These are phyloP conservation scores for Colletotrichum sojae DNA, from an alignment of 2,329 filamentous ascomycete genomes.

Conservation along the genomic window DNA sequence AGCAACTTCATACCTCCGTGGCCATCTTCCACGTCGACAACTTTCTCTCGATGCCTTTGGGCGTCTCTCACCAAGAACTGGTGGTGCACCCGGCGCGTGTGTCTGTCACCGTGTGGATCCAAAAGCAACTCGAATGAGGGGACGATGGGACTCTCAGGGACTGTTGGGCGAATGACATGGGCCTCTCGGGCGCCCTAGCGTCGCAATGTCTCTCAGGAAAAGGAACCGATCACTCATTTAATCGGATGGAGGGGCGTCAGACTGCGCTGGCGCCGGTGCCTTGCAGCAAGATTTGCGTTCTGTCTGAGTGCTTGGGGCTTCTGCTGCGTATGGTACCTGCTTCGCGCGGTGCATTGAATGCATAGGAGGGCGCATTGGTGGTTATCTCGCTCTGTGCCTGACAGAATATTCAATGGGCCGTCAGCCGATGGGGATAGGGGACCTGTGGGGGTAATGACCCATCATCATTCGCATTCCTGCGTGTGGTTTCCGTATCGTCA, in stretches of 20 bases:
- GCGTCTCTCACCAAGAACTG: background rate
- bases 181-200: constrained; percentile 26
- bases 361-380: background rate
- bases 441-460: constrained; percentile 3
- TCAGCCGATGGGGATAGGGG: constrained; percentile 8
- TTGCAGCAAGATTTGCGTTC: constrained; percentile 30
- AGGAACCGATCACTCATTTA: constrained; percentile 23
- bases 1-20: no score
- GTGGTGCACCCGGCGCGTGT: background rate
- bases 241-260: constrained; percentile 17
- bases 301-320: constrained; percentile 6
- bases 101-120: background rate
- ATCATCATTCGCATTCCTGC: constrained; percentile 28
- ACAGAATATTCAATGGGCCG: constrained; percentile 3
- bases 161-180: constrained; percentile 27
- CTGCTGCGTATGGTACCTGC: constrained; percentile 7
- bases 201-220: constrained; percentile 22
- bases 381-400: background rate
- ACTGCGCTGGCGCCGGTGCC: constrained; percentile 25
- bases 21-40: background rate
- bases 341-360: no score
- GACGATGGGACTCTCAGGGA: constrained; percentile 34
- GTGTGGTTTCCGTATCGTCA: constrained; percentile 14
- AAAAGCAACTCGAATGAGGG: constrained; percentile 26
- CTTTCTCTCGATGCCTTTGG: background rate